Conservation (phyloP, 2,329 filamentous ascomycete species). For the Talaromyces rugulosus region DNA sequence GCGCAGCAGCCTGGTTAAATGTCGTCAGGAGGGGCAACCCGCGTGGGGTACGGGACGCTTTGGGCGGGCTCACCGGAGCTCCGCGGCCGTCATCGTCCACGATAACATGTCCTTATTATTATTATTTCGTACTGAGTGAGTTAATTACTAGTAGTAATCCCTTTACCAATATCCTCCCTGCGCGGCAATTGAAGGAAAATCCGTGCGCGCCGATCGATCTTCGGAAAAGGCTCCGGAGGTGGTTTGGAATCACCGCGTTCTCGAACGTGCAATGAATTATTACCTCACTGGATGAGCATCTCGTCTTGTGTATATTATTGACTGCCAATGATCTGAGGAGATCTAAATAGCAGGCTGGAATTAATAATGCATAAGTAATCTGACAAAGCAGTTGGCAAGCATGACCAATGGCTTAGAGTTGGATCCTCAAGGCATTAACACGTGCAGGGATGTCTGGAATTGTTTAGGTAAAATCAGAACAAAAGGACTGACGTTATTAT, state of each 20-base stretch:
- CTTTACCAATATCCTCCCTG: background rate
- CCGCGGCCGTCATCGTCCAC: background rate
- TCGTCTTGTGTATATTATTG: background rate
- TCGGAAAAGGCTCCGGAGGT: background rate
- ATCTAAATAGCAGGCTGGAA: background rate
- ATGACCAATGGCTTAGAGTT: background rate
- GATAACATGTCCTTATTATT: background rate
- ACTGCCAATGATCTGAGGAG: too few species aligned
- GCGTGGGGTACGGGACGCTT: background rate
- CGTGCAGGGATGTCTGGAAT: background rate
- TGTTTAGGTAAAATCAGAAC: background rate
- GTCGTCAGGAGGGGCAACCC: constrained; percentile 4
- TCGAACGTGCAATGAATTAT: background rate
- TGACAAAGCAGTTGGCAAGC: background rate
- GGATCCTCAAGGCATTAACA: background rate
- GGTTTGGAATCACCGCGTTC: background rate
- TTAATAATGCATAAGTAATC: background rate
- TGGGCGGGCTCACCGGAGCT: background rate
- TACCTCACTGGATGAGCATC: background rate
- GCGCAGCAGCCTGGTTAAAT: background rate
- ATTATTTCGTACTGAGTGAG: too few species aligned
- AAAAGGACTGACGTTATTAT: background rate
- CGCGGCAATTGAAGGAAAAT: background rate
- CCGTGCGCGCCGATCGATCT: background rate
- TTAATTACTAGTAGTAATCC: background rate